Percentiles rank a stretch among this genome's conserved stretches.
Evolutionary conservation across 306 rosid genomes (phyloP).

Genomic region (Cicer bijugum): DNA sequence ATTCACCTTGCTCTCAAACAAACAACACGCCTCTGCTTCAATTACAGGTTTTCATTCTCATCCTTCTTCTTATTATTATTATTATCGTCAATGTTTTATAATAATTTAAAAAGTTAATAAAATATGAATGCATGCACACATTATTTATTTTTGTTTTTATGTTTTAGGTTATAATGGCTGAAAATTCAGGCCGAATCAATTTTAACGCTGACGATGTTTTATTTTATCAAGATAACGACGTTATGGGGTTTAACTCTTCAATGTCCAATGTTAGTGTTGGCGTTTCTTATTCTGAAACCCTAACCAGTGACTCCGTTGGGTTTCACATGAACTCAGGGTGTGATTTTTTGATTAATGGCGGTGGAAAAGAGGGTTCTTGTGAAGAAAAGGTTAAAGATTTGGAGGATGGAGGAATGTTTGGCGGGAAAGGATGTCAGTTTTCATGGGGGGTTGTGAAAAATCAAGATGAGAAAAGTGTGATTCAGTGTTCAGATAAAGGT

Average conservation of each 20-base stretch:
- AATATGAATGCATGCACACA: slow-evolving; percentile 1
- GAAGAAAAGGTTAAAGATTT: slow-evolving; percentile 16
- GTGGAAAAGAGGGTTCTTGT: slow-evolving; percentile 42
- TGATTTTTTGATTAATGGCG: slow-evolving; percentile 29
- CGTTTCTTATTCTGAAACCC: slow-evolving; percentile 43
- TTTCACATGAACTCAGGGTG: slow-evolving; percentile 17
- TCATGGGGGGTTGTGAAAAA: slow-evolving; percentile 22
- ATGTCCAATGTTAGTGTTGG: slow-evolving; percentile 13
- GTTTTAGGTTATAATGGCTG: slow-evolving; percentile 49
- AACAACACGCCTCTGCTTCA: no score
- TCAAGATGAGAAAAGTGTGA: slow-evolving; percentile 13
- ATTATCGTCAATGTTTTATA: no score
- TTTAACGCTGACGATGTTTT: slow-evolving; percentile 55
- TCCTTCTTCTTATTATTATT: no score
- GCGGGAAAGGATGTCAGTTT: slow-evolving; percentile 10
- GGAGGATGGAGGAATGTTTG: slow-evolving; percentile 35
- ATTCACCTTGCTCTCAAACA: no score
- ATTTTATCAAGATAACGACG: slow-evolving; percentile 50
- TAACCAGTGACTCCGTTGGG: slow-evolving; percentile 32
- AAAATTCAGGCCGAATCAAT: slow-evolving; percentile 48
- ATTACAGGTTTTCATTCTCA: no score
- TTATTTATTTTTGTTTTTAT: slow-evolving; percentile 38
- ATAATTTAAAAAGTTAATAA: not conserved
- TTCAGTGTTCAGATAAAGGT: slow-evolving; percentile 38
- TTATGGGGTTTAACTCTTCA: slow-evolving; percentile 38